Evolutionary conservation across 1,284 basidiomycete genomes (phyloP).

Genomic region (Agaricales sp.): DNA sequence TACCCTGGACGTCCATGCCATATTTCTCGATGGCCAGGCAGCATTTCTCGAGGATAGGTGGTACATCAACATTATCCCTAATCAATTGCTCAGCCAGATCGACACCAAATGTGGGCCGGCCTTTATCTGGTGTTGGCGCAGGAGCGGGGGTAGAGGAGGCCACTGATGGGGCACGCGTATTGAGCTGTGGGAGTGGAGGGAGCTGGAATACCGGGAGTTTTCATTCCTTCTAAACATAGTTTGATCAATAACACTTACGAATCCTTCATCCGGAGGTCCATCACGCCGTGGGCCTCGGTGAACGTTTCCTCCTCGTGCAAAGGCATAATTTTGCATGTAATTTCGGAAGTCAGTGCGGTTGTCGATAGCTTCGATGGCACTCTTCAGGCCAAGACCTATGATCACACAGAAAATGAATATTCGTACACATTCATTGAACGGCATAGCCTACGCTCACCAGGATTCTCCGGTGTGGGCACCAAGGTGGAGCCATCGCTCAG

Average conservation of each 20-base stretch:
- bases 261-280: constrained; percentile 79
- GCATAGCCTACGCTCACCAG: background rate
- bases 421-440: too few species aligned
- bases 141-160: constrained; percentile 16
- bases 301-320: constrained; percentile 58
- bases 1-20: constrained; percentile 78
- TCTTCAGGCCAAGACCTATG: constrained; percentile 69
- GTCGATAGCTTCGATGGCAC: constrained; percentile 86
- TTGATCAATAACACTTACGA: constrained; percentile 53
- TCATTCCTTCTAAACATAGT: too few species aligned
- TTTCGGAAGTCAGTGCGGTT: constrained; percentile 91
- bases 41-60: constrained; percentile 83
- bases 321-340: constrained; percentile 96
- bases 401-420: constrained; percentile 37
- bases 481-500: constrained; percentile 83
- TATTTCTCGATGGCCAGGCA: constrained; percentile 87
- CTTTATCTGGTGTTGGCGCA: constrained; percentile 44
- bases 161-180: constrained; percentile 18
- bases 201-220: constrained; percentile 14
- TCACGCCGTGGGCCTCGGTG: constrained; percentile 69
- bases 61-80: constrained; percentile 85
- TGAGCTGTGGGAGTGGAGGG: constrained; percentile 17
- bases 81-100: constrained; percentile 88
- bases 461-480: constrained; percentile 52
- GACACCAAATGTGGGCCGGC: constrained; percentile 79